These are phyloP conservation scores for Coemansia sp. DNA, from an alignment of 192 early-diverging fungal species.

Conservation along the genomic window DNA sequence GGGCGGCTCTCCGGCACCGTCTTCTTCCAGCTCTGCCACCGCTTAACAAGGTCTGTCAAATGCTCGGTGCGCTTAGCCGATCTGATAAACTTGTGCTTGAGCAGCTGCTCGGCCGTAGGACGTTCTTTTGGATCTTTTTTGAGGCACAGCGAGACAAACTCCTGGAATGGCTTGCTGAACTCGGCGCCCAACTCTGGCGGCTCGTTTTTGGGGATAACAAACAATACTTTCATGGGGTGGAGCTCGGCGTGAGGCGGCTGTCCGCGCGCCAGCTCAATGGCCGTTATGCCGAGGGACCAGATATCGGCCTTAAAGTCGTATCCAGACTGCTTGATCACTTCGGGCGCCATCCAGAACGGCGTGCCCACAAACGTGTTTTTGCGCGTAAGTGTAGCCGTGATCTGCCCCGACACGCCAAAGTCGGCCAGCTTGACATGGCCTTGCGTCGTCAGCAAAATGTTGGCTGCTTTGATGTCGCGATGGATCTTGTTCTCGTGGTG, in stretches of 20 bases:
- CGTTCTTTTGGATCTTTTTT: conserved; percentile 84
- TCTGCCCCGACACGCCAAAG: conserved; percentile 97
- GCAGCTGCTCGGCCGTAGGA: conserved; percentile 83
- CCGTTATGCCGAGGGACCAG: conserved; percentile 97
- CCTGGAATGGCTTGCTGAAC: conserved; percentile 82
- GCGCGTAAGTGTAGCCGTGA: conserved; percentile 87
- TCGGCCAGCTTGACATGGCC: conserved; percentile 93
- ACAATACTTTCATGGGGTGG: conserved; percentile 94
- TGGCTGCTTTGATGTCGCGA: conserved; percentile 96
- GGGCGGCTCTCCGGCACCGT: conserved; percentile 52
- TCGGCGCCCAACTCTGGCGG: conserved; percentile 78
- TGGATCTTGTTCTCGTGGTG: conserved; percentile 89
- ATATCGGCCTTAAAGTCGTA: conserved; percentile 98
- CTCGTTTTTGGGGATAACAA: conserved; percentile 88
- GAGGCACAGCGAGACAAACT: conserved; percentile 85
- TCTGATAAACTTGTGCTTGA: conserved; percentile 85
- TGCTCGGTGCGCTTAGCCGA: conserved; percentile 81
- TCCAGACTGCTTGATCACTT: conserved; percentile 91
- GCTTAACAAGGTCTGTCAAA: conserved; percentile 80
- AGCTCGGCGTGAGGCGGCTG: conserved; percentile 90
- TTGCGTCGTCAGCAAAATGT: conserved; percentile 70
- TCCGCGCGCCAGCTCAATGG: conserved; percentile 93
- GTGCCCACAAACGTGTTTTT: conserved; percentile 99
- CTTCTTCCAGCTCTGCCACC: conserved; percentile 77
- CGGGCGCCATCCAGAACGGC: conserved; percentile 94